Conservation (phyloP, 2,329 filamentous ascomycete species). For the Penicillium glabrum region DNA sequence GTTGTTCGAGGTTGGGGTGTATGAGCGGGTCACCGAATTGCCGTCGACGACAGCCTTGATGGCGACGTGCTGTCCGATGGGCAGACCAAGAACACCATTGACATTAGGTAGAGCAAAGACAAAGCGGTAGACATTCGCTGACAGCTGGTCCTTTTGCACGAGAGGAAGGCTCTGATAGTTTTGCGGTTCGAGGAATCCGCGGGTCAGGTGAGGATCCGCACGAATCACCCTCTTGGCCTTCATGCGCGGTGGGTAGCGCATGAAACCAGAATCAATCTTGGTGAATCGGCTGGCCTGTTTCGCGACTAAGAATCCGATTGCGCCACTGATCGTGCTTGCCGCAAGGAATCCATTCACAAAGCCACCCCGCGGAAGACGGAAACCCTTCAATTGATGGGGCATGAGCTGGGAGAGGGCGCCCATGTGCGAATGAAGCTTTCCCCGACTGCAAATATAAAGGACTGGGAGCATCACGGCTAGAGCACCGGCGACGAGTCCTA, state of each 20-base stretch:
- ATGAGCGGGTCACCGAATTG: conserved; percentile 51
- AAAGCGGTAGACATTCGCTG: conserved; percentile 42
- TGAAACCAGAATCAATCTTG: conserved; percentile 27
- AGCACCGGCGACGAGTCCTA: conserved; percentile 13
- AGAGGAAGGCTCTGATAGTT: conserved; percentile 52
- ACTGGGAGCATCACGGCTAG: conserved; percentile 8
- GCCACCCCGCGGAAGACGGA: conserved; percentile 14
- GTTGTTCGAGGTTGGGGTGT: conserved; percentile 49
- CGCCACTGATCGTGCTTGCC: conserved; percentile 18
- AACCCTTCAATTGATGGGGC: conserved; percentile 1
- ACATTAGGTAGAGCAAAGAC: conserved; percentile 50
- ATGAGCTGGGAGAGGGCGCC: neutral
- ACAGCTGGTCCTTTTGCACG: conserved; percentile 21
- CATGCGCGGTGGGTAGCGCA: conserved; percentile 37
- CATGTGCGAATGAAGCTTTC: conserved; percentile 1
- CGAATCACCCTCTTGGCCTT: conserved; percentile 36
- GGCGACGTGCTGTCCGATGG: conserved; percentile 58
- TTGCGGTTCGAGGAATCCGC: conserved; percentile 44
- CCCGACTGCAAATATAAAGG: conserved; percentile 10
- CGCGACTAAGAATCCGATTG: conserved; percentile 12
- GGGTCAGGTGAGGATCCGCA: conserved; percentile 37
- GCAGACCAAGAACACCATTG: conserved; percentile 52
- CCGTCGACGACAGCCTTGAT: conserved; percentile 52
- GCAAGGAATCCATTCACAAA: conserved; percentile 23
- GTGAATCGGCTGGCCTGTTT: conserved; percentile 19